Conservation (phyloP, 1,284 basidiomycete species). For the Trichosporon asahii region DNA sequence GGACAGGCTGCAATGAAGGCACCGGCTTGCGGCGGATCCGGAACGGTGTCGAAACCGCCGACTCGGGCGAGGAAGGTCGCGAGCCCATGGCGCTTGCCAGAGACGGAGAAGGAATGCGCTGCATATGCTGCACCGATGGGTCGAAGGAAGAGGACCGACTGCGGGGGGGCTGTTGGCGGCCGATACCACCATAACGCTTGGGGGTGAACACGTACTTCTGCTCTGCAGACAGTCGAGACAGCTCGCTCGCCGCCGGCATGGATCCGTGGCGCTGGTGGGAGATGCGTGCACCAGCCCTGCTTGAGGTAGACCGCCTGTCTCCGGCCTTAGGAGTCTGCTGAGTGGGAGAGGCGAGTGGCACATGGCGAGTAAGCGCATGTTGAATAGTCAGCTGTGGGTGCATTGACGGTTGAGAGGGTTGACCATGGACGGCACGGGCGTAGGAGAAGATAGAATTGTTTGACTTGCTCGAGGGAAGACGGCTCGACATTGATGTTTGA, state of each 20-base stretch:
- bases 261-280: slow-evolving; percentile 7
- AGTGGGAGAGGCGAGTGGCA: neutral
- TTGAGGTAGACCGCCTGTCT: neutral
- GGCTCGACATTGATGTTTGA: neutral
- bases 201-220: neutral
- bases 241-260: slow-evolving; percentile 4
- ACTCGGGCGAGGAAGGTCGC: neutral
- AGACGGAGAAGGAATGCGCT: neutral
- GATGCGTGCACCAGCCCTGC: neutral
- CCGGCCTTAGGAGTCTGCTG: neutral
- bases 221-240: slow-evolving; percentile 1
- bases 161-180: neutral
- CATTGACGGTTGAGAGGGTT: neutral
- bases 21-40: slow-evolving; percentile 23
- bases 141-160: neutral
- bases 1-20: neutral
- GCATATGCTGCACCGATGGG: neutral
- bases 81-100: neutral
- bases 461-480: neutral
- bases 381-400: neutral
- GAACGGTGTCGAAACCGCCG: slow-evolving; percentile 13
- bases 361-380: neutral
- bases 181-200: neutral
- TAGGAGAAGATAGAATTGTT: slow-evolving; percentile 2
- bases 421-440: neutral